These are phyloP conservation scores for Sarocladium brachiariae DNA, from an alignment of 2,329 filamentous ascomycete species.

Conservation along the genomic window DNA sequence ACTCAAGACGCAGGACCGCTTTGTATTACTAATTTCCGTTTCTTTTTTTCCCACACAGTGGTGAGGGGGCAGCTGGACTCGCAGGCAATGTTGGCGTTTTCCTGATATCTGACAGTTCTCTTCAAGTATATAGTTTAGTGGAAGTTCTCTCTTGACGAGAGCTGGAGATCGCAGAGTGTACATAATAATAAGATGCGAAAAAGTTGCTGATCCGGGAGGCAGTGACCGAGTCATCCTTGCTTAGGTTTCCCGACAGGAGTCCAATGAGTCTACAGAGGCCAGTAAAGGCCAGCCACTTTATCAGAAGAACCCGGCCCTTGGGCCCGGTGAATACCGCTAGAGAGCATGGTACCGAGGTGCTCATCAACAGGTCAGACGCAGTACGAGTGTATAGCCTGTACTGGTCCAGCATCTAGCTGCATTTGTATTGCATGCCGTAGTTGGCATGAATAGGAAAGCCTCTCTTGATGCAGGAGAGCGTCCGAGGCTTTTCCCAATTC, in stretches of 20 bases:
- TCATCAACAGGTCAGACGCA: not conserved
- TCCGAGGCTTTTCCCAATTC: too few relatives aligned
- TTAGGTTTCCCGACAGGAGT: not conserved
- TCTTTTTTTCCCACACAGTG: not conserved
- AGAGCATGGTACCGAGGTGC: conserved; percentile 7
- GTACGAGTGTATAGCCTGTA: not conserved
- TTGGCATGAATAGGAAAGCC: not conserved
- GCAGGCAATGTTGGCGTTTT: not conserved
- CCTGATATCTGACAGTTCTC: not conserved
- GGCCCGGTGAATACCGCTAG: not conserved
- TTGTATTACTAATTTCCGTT: conserved; percentile 5
- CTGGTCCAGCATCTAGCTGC: not conserved
- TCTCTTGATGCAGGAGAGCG: too few relatives aligned
- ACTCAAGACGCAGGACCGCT: not conserved
- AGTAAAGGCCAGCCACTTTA: not conserved
- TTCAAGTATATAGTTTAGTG: too few relatives aligned
- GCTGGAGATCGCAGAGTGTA: conserved; percentile 3
- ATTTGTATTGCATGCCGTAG: not conserved
- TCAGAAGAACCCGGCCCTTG: not conserved
- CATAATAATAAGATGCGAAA: conserved; percentile 1
- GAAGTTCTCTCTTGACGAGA: conserved; percentile 9
- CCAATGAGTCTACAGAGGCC: not conserved
- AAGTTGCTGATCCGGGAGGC: not conserved
- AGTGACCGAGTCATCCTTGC: too few relatives aligned
- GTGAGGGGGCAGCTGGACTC: conserved; percentile 4